Base-by-base conservation (phyloP, 2,329 filamentous ascomycete genomes). In the Diplocarpon rosae region DNA sequence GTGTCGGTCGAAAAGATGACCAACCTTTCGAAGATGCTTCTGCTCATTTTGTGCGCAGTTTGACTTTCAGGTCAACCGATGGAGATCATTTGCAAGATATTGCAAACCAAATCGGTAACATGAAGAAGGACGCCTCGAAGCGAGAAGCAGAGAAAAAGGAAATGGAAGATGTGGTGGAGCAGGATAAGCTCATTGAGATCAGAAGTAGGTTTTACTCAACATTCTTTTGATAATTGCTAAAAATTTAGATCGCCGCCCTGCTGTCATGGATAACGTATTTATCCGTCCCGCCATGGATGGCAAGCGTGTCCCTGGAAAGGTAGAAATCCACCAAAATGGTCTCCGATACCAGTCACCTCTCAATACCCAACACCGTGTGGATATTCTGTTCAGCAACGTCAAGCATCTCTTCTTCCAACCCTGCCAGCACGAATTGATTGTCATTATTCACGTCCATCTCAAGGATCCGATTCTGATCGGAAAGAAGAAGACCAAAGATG, bases 351-450 rank as follows among this genome's bases (percentile, higher is more conserved):
- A 90, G 68, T 85, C 86, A 42, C 78, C 85, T 42, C 69, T 93
- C 52, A 80, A 83, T 63, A 80, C 80, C 16, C 83, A 87, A 54
- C 84, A 92, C 56, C 78, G 83, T 57, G 86, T 98, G 39, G 92
- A 98, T 59, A 80, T 98, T 42, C 75, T 98, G 1, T 98, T 98
- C 71, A 93, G 86, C 69, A 98, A 98, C 67, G 86, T 98, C 63
- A 93, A 94, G 65, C 92, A 98, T 62, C 73, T 98, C 2, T 98
- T 98, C 72, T 98, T 98, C 72, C 92, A 98, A 65, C 92, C 93
- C 24, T 96, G 88, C 59, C 84, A 88, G 57, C 87, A 95, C 59
- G 92, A 98, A 64, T 70, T 98, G 59, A 94, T 98, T 54, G 93
- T 98, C 54, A 86, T 98, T 57, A 95, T 98, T 55, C 92, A 98